Conservation (phyloP, 2,329 filamentous ascomycete species). For the Tolypocladium ovalisporum region DNA sequence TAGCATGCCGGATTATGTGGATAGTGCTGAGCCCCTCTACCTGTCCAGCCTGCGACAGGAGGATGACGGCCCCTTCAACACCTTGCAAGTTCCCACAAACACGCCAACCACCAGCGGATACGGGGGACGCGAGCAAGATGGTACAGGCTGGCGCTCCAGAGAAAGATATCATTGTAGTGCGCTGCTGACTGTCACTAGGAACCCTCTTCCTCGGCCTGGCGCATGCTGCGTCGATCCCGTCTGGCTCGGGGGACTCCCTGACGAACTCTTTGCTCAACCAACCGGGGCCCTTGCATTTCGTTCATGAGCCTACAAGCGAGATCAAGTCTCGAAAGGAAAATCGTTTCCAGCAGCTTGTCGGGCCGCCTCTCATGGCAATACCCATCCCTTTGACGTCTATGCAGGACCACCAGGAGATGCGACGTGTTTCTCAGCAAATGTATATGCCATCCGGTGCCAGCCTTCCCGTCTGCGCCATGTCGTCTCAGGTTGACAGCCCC, state of each 20-base stretch:
- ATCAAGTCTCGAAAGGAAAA: slow-evolving; percentile 35
- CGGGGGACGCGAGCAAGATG: slow-evolving; percentile 6
- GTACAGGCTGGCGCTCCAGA: slow-evolving; percentile 2
- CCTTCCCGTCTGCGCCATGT: slow-evolving; percentile 6
- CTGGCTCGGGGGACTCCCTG: slow-evolving; percentile 30
- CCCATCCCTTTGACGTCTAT: slow-evolving; percentile 5
- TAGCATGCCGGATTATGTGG: slow-evolving; percentile 31
- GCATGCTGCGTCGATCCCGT: slow-evolving; percentile 9
- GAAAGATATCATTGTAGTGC: not conserved
- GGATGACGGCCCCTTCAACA: slow-evolving; percentile 12
- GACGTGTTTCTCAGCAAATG: slow-evolving; percentile 29
- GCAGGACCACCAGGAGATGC: slow-evolving; percentile 21
- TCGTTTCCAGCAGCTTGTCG: slow-evolving; percentile 10
- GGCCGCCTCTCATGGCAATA: slow-evolving; percentile 7
- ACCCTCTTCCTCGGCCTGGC: slow-evolving; percentile 9
- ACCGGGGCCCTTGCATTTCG: slow-evolving; percentile 25
- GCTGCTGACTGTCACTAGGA: slow-evolving; percentile 4
- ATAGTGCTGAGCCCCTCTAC: slow-evolving; percentile 6
- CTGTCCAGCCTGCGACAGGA: slow-evolving; percentile 19
- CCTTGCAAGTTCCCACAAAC: slow-evolving; percentile 29
- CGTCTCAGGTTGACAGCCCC: slow-evolving; percentile 7
- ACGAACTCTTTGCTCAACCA: slow-evolving; percentile 39
- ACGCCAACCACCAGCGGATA: slow-evolving; percentile 22
- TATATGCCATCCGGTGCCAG: slow-evolving; percentile 15
- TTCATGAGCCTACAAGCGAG: slow-evolving; percentile 21